A percentile compares a stretch with the other conserved stretches of the same genome.
Evolutionary conservation across 805 yeast species (phyloP).

Genomic region (Candida schatavii): DNA sequence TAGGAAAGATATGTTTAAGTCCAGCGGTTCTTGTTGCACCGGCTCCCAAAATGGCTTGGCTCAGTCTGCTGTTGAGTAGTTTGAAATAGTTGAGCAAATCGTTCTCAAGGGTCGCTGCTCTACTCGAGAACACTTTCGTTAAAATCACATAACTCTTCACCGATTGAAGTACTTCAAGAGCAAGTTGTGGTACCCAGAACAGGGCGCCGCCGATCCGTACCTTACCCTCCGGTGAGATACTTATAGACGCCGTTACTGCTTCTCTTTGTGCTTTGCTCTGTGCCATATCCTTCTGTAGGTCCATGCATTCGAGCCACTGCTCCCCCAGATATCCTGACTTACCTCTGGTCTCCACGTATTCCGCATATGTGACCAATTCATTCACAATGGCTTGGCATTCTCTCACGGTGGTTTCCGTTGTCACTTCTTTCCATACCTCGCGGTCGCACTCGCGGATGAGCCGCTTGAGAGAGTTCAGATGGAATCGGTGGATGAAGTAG

Average conservation of each 20-base stretch:
- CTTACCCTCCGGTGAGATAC: constrained; percentile 3
- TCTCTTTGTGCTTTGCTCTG: background rate
- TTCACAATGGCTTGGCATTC: constrained; percentile 23
- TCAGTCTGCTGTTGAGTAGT: constrained; percentile 50
- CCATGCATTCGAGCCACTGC: constrained; percentile 25
- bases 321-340: constrained; percentile 22
- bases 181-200: constrained; percentile 30
- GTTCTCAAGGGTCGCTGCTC: constrained; percentile 37
- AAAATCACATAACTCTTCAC: constrained; percentile 57
- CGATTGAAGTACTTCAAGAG: constrained; percentile 18
- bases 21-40: constrained; percentile 77
- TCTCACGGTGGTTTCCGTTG: constrained; percentile 40
- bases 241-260: background rate
- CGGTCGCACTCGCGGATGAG: constrained; percentile 52
- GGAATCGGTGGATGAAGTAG: constrained; percentile 55
- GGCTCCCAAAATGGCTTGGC: constrained; percentile 65
- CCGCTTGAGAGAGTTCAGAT: constrained; percentile 45
- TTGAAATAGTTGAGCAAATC: constrained; percentile 42
- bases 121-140: constrained; percentile 52
- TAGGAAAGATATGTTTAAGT: constrained; percentile 68
- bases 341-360: constrained; percentile 19
- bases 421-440: constrained; percentile 79
- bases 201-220: constrained; percentile 16
- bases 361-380: constrained; percentile 22
- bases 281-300: constrained; percentile 12